A percentile compares a stretch with the other conserved stretches of the same genome.
Conservation (phyloP, 2,329 filamentous ascomycete genomes). For the Pezicula radicicola region DNA sequence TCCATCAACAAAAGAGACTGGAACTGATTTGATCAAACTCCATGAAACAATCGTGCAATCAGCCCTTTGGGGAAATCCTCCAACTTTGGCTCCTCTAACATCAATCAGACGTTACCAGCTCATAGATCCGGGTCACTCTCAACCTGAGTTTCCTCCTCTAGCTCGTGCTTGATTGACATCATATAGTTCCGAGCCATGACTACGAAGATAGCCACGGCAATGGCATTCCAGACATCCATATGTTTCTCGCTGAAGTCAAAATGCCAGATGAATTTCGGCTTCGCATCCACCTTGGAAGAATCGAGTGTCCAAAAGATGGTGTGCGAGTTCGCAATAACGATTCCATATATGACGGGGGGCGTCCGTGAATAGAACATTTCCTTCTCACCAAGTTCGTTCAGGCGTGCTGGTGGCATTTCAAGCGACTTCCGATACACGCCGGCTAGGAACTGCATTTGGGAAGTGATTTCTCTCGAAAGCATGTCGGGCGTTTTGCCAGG, state of each 20-base stretch:
- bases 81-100: too few relatives aligned
- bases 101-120: neutral
- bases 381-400: slow-evolving; percentile 16
- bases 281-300: slow-evolving; percentile 21
- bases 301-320: slow-evolving; percentile 28
- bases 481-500: slow-evolving; percentile 14
- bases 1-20: too few relatives aligned
- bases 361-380: slow-evolving; percentile 16
- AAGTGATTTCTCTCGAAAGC: slow-evolving; percentile 17
- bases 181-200: slow-evolving; percentile 27
- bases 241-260: slow-evolving; percentile 25
- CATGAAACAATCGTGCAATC: too few relatives aligned
- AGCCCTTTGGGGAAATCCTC: too few relatives aligned
- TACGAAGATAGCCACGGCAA: slow-evolving; percentile 28
- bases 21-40: neutral
- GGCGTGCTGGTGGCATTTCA: slow-evolving; percentile 5
- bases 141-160: slow-evolving; percentile 18
- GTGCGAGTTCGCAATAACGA: slow-evolving; percentile 24
- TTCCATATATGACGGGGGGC: slow-evolving; percentile 30
- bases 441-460: slow-evolving; percentile 25
- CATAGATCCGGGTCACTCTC: slow-evolving; percentile 19
- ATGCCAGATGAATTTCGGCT: slow-evolving; percentile 20
- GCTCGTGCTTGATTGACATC: slow-evolving; percentile 24
- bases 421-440: slow-evolving; percentile 21
- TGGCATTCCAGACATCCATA: slow-evolving; percentile 31